Evolutionary conservation across 805 yeast species (phyloP), one percentile per base, ranked within the genome.

Genomic region (Candida chilensis): DNA sequence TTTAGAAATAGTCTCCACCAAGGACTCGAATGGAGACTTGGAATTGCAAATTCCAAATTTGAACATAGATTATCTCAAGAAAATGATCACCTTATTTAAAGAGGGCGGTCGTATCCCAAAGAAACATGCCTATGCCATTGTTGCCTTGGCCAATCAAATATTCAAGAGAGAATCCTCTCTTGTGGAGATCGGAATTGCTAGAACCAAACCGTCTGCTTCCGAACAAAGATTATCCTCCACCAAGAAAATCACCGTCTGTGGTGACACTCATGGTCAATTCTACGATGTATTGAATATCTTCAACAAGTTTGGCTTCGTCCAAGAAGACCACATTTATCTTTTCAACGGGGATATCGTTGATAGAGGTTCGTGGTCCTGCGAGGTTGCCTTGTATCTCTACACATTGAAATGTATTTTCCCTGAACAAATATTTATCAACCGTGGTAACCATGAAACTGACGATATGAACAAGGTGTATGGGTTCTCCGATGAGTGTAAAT

Each of bases 291-390:
- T 90, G 45, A 80, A 87, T 48, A 67, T 92, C 31, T 90, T 92
- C 54, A 53, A 67, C 20, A 65, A 50, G 27, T 88, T 76, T 47
- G 97, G 97, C 11, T 56, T 64, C 42, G 94, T 90, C 1, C 48
- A 64, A 4, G 60, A 66, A 3, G 54, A 59, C 3, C 96, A 88
- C 50, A 67, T 76, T 4, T 92, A 84, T 49, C 56, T 92, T 28
- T 90, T 92, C 63, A 92, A 92, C 47, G 98, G 98, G 27, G 98
- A 92, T 57, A 90, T 92, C 57, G 98, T 92, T 4, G 98, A 92
- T 52, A 70, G 98, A 47, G 98, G 98, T 5, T 83, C 95, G 12
- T 90, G 98, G 97, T 86, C 96, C 4, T 84, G 95, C 48, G 98
- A 92, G 51, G 95, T 92, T 28, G 96, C 96, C 2, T 58, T 92